A percentile compares a stretch with the other conserved stretches of the same genome.
These are phyloP conservation scores for Vitis rotundifolia DNA, from an alignment of 164 flowering plant species.

Conservation along the genomic window DNA sequence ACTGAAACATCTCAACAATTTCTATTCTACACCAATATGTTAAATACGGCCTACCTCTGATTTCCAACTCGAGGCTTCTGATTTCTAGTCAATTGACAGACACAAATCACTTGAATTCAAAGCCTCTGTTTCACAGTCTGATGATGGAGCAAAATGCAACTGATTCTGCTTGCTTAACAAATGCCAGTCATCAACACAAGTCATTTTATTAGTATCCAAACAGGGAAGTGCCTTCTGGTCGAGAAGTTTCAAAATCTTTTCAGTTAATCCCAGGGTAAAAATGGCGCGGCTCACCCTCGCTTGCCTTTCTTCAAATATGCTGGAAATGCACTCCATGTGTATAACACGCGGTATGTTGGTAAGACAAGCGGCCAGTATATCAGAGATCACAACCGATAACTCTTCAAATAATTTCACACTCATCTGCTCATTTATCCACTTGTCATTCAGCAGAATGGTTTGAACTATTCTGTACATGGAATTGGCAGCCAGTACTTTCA, in stretches of 20 bases:
- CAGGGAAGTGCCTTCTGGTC: conserved; percentile 22
- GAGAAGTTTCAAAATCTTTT: conserved; percentile 40
- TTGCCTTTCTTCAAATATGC: conserved; percentile 39
- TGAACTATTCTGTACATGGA: conserved; percentile 57
- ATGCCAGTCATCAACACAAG: conserved; percentile 51
- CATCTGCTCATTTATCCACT: conserved; percentile 5
- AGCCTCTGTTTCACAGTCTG: conserved; percentile 5
- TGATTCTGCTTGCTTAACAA: conserved; percentile 13
- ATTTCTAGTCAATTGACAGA: conserved; percentile 23
- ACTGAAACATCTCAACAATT: too few relatives aligned
- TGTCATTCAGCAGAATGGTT: conserved; percentile 31
- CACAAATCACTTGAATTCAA: conserved; percentile 19
- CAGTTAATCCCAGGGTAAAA: conserved; percentile 45
- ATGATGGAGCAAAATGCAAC: not conserved
- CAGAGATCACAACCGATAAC: conserved; percentile 37
- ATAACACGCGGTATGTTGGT: conserved; percentile 44
- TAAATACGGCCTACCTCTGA: too few relatives aligned
- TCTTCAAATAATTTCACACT: conserved; percentile 30
- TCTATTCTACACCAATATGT: not conserved
- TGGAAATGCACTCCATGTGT: conserved; percentile 31
- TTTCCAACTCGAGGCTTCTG: not conserved
- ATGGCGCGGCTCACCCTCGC: conserved; percentile 35
- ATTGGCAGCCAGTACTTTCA: conserved; percentile 51
- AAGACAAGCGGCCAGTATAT: conserved; percentile 58
- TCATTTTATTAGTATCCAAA: conserved; percentile 23